Evolutionary conservation across 1,284 basidiomycete species (phyloP), one percentile per base, ranked within the genome.

Genomic region (Pseudozyma tsukubaensis): DNA sequence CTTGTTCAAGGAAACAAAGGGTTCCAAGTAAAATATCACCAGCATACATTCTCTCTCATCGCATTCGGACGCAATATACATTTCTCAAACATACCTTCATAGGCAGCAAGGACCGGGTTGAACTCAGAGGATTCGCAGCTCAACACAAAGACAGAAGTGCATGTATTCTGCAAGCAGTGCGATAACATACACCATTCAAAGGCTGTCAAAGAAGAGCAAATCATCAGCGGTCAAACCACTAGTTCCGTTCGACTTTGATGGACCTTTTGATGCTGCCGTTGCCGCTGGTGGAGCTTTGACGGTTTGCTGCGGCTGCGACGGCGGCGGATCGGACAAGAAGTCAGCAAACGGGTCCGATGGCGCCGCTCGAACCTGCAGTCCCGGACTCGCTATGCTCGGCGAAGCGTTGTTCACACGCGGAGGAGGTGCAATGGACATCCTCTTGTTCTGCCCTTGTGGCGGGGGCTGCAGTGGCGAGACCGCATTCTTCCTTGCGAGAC

Each of bases 1-100:
- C 21, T 69, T 83, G 9, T 83, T 83, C 58, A 72, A 79, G 52
- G 81, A 83, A 43, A 75, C 64, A 36, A 79, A 80, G 55, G 77
- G 77, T n/a, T 73, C 65, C 10, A 77, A 76, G 49, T 79, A 36
- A 67, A 18, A 19, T 9, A 39, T 14, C 39, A 18, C 24, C 32
- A 50, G 49, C 49, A 43, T 24, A 9, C 56, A 18, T 9, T 29
- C 34, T 32, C 32, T n/a, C 40, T 3, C 32, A 11, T 19, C 32
- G 40, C 39, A 54, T 24, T 54, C 42, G 14, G 10, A 16, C 32
- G 42, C n/a, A 50, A 50, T 50, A 29, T 6, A 50, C 29, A 5
- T 3, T 6, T 47, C 34, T 14, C 12, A 29, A 29, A 3, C 24
- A 6, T 29, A 29, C 24, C 24, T 29, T 29, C 24, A 6, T 29